Percentiles rank a stretch among this genome's conserved stretches.
Conservation (phyloP, 2,329 filamentous ascomycete genomes). For the Trichophyton schoenleinii region DNA sequence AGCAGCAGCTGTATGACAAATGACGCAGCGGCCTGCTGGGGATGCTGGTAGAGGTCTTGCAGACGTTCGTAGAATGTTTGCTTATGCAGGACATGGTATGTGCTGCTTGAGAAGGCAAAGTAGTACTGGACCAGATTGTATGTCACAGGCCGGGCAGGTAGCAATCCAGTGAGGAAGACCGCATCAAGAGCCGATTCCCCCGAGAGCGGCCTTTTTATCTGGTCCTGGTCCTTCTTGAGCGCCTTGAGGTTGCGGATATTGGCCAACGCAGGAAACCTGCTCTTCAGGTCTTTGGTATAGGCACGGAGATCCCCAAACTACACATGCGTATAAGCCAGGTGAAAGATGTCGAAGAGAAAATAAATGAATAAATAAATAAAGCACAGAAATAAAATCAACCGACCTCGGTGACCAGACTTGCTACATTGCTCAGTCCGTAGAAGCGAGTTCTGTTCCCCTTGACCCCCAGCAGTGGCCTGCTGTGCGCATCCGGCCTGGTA, state of each 20-base stretch:
- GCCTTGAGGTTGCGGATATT: conserved; percentile 22
- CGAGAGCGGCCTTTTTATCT: conserved; percentile 20
- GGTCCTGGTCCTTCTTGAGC: conserved; percentile 14
- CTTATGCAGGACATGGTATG: conserved; percentile 29
- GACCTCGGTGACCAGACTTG: conserved; percentile 30
- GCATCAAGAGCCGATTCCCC: conserved; percentile 21
- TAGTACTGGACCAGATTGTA: conserved; percentile 30
- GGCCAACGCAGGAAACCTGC: conserved; percentile 25
- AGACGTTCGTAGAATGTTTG: conserved; percentile 31
- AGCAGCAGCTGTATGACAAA: conserved; percentile 29
- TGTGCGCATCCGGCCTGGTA: background rate
- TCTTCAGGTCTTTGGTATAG: conserved; percentile 28
- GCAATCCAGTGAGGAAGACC: conserved; percentile 20
- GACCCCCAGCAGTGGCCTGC: background rate
- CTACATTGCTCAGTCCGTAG: conserved; percentile 29
- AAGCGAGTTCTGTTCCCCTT: conserved; percentile 30
- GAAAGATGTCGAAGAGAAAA: background rate
- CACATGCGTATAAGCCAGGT: background rate
- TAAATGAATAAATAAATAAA: background rate
- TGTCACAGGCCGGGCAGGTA: conserved; percentile 25
- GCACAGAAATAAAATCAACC: conserved; percentile 2
- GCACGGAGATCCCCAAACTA: conserved; percentile 29
- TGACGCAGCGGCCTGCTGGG: conserved; percentile 18
- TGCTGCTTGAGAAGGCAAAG: conserved; percentile 29
- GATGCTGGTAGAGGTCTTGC: conserved; percentile 24